Percentiles rank a stretch among this genome's conserved stretches.
Evolutionary conservation across 371 early-diverging fungal genomes (phyloP).

Genomic region (Funneliformis caledonium): DNA sequence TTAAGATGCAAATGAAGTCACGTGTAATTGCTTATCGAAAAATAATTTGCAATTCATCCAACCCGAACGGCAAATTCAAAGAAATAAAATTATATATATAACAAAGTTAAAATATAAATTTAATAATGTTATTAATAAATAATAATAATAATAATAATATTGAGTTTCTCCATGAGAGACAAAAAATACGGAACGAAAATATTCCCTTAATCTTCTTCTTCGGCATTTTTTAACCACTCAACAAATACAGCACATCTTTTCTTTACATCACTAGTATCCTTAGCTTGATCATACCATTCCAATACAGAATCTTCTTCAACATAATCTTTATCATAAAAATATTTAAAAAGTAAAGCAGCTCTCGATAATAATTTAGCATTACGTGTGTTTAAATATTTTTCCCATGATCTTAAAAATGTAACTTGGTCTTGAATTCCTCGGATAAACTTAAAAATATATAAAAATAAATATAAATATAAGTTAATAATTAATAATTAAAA

Average conservation of each 20-base stretch:
- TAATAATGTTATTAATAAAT: no score
- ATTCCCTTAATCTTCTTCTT: constrained; percentile 58
- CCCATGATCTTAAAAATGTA: constrained; percentile 67
- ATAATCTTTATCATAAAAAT: constrained; percentile 71
- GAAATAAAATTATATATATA: background rate
- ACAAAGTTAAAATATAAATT: background rate
- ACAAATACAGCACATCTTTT: constrained; percentile 67
- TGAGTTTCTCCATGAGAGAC: background rate
- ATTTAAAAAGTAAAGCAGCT: constrained; percentile 61
- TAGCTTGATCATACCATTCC: constrained; percentile 62
- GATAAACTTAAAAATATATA: constrained; percentile 54
- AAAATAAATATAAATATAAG: background rate
- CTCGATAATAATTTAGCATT: constrained; percentile 56
- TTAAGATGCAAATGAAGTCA: no score
- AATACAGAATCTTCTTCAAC: constrained; percentile 75
- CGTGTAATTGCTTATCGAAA: no score
- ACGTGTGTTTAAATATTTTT: constrained; percentile 59
- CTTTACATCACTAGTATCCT: constrained; percentile 57
- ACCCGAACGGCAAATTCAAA: background rate
- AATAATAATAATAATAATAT: no score
- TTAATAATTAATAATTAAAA: background rate
- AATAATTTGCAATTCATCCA: no score
- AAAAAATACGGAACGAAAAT: background rate
- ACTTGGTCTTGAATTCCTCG: constrained; percentile 64
- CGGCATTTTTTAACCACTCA: constrained; percentile 72